Evolutionary conservation across 2,329 filamentous ascomycete species (phyloP), one percentile per base, ranked within the genome.

Genomic region (Stagonosporopsis cucurbitacearum): DNA sequence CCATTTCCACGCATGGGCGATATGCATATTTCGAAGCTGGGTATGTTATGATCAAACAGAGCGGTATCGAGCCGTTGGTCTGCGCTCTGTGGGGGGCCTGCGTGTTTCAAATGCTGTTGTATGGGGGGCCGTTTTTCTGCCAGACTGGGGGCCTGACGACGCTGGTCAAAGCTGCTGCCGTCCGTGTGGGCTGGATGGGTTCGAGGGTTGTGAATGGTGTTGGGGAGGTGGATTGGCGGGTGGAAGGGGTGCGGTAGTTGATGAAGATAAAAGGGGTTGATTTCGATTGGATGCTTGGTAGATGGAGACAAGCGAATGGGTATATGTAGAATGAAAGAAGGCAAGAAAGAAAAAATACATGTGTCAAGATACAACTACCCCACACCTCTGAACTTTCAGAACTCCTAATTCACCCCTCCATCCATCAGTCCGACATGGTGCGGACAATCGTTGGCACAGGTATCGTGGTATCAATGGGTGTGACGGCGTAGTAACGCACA

Each of bases 381-480:
- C 5, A 30, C 20, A 1, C 44, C 17, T 12, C 17, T 6, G 9
- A n/a, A n/a, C n/a, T n/a, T n/a, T n/a, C n/a, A n/a, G n/a, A n/a
- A n/a, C n/a, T n/a, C n/a, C n/a, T 5, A n/a, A 17, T 1, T 22
- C 26, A 12, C 28, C n/a, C 7, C 32, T n/a, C 30, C 7, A 15
- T 15, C 4, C 23, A 20, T 54, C 44, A 66, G 15, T 66, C 60
- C 12, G 70, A 72, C 6, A 46, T 37, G 9, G 69, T 72, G 11
- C 65, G 68, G n/a, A 73, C 50, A 37, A 73, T 74, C 56, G 54
- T 72, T 1, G 71, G 70, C 6, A 73, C 57, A 28, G 65, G 64
- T 25, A 62, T 59, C 11, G 60, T 51, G 36, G 50, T 52, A 5
- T 67, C 60, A 2, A 57, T 59, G 15, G 68, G 61, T n/a, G 52